A percentile compares a stretch with the other conserved stretches of the same genome.
phyloP scores from a whole-genome alignment of 2,329 filamentous ascomycete genomes.

The Colletotrichum tropicale region DNA sequence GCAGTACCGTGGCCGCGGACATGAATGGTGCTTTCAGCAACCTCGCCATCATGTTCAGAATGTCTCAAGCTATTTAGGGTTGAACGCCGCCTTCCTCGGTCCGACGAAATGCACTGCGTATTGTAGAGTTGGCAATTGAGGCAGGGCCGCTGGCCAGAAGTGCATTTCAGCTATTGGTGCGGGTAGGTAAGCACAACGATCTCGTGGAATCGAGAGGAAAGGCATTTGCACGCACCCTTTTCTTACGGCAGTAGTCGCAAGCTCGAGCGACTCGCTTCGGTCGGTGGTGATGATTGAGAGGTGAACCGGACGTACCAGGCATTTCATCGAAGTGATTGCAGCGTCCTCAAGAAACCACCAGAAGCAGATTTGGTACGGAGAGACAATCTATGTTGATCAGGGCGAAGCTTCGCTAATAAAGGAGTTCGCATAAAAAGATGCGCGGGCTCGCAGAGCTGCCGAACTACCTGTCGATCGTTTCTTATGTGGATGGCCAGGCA shows the following conservation, averaged over 20 bases:
- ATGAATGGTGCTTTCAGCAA: not conserved
- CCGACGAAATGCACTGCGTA: not conserved
- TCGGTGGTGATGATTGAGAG: not conserved
- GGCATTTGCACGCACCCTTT: not conserved
- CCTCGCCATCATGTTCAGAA: not conserved
- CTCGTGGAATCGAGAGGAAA: not conserved
- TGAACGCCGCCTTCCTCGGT: not conserved
- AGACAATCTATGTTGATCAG: rapidly evolving
- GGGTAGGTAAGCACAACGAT: not conserved
- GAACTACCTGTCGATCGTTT: not conserved
- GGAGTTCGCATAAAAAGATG: not conserved
- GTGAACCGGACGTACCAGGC: not conserved
- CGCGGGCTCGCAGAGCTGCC: not conserved
- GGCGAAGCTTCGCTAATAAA: not conserved
- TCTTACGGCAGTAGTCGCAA: not conserved
- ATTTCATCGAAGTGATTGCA: not conserved
- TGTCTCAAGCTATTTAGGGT: not conserved
- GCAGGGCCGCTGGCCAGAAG: not conserved
- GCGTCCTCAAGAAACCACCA: not conserved
- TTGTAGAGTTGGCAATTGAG: not conserved
- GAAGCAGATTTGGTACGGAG: not conserved
- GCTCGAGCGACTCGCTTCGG: not conserved
- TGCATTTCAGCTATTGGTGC: not conserved
- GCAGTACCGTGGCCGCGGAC: not conserved
- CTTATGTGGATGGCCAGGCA: not conserved